Evolutionary conservation across 495 filamentous ascomycete species (phyloP).

Genomic region (Cudoniella acicularis): DNA sequence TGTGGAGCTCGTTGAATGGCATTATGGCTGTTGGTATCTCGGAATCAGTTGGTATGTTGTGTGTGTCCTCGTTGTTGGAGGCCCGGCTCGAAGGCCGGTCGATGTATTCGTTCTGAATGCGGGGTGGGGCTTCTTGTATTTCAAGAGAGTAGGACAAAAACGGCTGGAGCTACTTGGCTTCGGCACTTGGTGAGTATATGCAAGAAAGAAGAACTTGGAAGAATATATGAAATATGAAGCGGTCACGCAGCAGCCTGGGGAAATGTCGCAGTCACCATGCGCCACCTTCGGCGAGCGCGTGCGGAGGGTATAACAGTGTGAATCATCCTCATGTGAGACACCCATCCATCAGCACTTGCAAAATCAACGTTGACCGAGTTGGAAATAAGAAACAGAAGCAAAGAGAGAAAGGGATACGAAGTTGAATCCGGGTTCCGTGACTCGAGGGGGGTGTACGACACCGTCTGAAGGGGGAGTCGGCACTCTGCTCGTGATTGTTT

Average conservation of each 20-base stretch:
- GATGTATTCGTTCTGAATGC: constrained; percentile 9
- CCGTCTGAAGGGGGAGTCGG: neutral
- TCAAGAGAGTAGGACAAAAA: neutral
- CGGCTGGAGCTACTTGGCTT: neutral
- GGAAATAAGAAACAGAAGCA: neutral
- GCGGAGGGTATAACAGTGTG: neutral
- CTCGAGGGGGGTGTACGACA: neutral
- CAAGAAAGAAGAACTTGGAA: neutral
- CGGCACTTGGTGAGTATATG: neutral
- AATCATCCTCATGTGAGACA: constrained; percentile 1
- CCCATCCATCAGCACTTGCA: constrained; percentile 5
- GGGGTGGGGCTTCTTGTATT: neutral
- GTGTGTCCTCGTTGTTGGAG: neutral
- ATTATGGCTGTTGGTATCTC: constrained; percentile 14
- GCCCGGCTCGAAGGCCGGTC: constrained; percentile 26
- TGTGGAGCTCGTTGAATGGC: constrained; percentile 25
- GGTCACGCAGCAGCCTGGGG: constrained; percentile 25
- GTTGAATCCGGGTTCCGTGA: neutral
- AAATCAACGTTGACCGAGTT: neutral
- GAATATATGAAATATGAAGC: constrained; percentile 13
- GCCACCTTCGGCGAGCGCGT: constrained; percentile 2
- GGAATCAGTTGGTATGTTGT: neutral
- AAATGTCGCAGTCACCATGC: neutral
- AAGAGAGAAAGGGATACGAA: neutral
- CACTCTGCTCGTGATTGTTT: neutral